Conservation (phyloP, 441 rosid genomes). For the Populus trichocarpa region DNA sequence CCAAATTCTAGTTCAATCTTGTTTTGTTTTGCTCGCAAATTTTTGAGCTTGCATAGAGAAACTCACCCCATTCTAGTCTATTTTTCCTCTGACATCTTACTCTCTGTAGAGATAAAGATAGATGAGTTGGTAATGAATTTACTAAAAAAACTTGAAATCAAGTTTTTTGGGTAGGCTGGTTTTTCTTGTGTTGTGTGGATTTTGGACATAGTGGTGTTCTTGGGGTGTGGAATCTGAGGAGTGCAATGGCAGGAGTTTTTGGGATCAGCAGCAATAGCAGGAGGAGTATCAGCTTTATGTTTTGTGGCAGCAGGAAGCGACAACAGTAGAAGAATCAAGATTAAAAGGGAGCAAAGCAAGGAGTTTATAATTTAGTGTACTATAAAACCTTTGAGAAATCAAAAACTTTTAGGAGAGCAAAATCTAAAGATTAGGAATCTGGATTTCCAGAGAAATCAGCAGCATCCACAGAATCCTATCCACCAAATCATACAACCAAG, state of each 20-base stretch:
- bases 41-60: conserved; percentile 15
- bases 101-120: conserved; percentile 1
- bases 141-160: neutral
- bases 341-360: conserved; percentile 18
- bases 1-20: neutral
- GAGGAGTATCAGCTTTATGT: conserved; percentile 42
- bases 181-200: conserved; percentile 5
- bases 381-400: conserved; percentile 4
- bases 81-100: conserved; percentile 4
- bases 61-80: conserved; percentile 5
- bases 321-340: conserved; percentile 17
- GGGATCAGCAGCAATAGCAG: conserved; percentile 47
- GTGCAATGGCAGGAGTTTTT: conserved; percentile 46
- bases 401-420: conserved; percentile 10
- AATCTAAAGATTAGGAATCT: conserved; percentile 33
- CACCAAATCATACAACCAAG: conserved; percentile 14
- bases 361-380: neutral
- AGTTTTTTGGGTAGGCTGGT: conserved; percentile 8
- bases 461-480: conserved; percentile 8
- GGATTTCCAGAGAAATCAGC: conserved; percentile 35
- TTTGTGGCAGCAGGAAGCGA: conserved; percentile 34
- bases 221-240: conserved; percentile 40
- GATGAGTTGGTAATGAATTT: neutral
- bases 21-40: neutral
- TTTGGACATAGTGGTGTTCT: conserved; percentile 24